phyloP scores from a whole-genome alignment of 1,284 basidiomycete genomes.

The Malassezia restricta region DNA sequence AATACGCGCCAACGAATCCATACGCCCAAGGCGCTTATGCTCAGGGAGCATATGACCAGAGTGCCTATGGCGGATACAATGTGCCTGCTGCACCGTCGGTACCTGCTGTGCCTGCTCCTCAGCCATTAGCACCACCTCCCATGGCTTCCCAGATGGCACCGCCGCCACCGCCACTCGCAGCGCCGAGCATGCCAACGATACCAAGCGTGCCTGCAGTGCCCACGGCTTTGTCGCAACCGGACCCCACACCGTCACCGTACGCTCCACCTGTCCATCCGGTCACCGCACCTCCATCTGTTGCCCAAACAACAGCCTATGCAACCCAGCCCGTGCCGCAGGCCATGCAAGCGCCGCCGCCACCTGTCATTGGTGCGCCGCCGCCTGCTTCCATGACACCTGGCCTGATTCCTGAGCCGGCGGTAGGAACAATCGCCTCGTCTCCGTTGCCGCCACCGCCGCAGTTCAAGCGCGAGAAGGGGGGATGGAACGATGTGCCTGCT shows the following conservation, averaged over 20 bases:
- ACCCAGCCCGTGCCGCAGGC: constrained; percentile 25
- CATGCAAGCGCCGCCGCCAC: constrained; percentile 41
- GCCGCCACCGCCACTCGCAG: not conserved
- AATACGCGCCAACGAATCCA: constrained; percentile 10
- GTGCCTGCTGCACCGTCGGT: constrained; percentile 19
- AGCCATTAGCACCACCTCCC: constrained; percentile 19
- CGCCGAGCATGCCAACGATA: not conserved
- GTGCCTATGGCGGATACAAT: not conserved
- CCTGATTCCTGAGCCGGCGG: constrained; percentile 16
- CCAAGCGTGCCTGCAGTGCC: constrained; percentile 3
- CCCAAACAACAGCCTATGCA: constrained; percentile 30
- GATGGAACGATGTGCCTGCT: constrained; percentile 81
- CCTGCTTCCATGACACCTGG: constrained; percentile 43
- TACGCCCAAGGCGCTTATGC: constrained; percentile 17
- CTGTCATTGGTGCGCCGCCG: constrained; percentile 42
- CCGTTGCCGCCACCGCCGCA: constrained; percentile 42
- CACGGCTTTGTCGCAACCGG: constrained; percentile 10
- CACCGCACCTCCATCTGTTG: constrained; percentile 25
- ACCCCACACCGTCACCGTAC: constrained; percentile 7
- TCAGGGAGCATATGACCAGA: constrained; percentile 7
- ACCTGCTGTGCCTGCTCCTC: constrained; percentile 18
- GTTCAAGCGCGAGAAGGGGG: constrained; percentile 57
- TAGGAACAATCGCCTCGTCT: constrained; percentile 9
- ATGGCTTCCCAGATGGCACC: not conserved
- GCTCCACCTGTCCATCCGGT: constrained; percentile 1